Evolutionary conservation across 257 asterid genomes (phyloP).

Genomic region (Coffea eugenioides): DNA sequence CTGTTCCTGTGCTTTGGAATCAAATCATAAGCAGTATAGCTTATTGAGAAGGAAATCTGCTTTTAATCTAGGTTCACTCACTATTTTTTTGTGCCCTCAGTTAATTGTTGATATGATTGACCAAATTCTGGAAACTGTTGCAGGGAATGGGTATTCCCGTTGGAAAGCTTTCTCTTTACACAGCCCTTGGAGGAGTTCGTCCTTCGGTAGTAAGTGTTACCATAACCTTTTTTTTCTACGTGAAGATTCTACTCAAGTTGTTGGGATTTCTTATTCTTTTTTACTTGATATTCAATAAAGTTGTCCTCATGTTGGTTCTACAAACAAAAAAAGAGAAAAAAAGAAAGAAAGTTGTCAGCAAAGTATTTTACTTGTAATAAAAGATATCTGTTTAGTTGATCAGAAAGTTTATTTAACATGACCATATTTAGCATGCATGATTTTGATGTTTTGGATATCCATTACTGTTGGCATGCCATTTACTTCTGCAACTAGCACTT

Average conservation of each 20-base stretch:
- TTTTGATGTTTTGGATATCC: no score
- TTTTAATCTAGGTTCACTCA: neutral
- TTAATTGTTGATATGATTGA: slow-evolving; percentile 4
- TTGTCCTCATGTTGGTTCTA: neutral
- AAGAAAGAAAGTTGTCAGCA: neutral
- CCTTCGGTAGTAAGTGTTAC: slow-evolving; percentile 66
- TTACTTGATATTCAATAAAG: neutral
- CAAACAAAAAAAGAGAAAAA: neutral
- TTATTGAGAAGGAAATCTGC: neutral
- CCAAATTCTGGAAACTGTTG: slow-evolving; percentile 18
- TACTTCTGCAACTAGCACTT: neutral
- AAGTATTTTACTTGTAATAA: neutral
- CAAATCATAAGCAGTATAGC: neutral
- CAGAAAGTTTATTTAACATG: no score
- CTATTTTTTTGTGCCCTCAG: neutral
- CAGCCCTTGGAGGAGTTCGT: slow-evolving; percentile 95
- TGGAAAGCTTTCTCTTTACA: slow-evolving; percentile 81
- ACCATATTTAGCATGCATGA: no score
- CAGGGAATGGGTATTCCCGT: slow-evolving; percentile 99
- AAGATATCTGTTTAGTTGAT: neutral
- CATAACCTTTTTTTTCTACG: neutral
- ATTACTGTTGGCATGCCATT: neutral
- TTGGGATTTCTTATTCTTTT: neutral
- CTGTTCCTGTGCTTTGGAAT: neutral
- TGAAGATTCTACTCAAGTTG: neutral